phyloP scores from a whole-genome alignment of 2,329 filamentous ascomycete genomes.

The Aspergillus quadrilineatus region DNA sequence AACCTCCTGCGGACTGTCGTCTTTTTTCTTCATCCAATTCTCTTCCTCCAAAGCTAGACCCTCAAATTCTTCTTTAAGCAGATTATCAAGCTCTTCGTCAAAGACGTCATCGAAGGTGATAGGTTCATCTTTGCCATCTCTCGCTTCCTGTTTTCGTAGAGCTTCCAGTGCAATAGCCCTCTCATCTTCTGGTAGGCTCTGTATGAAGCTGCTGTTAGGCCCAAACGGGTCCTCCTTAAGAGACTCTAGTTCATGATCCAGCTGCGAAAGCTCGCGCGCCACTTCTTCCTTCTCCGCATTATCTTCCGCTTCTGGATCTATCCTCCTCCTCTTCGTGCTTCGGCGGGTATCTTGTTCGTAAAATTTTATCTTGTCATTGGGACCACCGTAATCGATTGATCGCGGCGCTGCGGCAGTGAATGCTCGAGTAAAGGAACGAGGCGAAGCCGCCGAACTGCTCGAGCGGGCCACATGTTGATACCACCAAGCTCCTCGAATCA shows the following conservation, averaged over 20 bases:
- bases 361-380: conserved; percentile 44
- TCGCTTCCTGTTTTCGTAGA: conserved; percentile 42
- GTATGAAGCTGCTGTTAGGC: conserved; percentile 46
- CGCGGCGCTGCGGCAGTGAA: conserved; percentile 34
- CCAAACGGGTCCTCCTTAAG: conserved; percentile 45
- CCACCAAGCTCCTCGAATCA: conserved; percentile 45
- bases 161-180: conserved; percentile 43
- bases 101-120: conserved; percentile 38
- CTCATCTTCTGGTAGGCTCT: conserved; percentile 42
- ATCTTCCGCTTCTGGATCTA: conserved; percentile 43
- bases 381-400: conserved; percentile 34
- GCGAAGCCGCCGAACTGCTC: conserved; percentile 30
- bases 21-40: conserved; percentile 30
- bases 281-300: conserved; percentile 38
- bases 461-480: conserved; percentile 42
- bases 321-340: conserved; percentile 36
- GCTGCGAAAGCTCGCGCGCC: conserved; percentile 37
- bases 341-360: conserved; percentile 43
- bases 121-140: conserved; percentile 31
- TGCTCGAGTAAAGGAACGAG: conserved; percentile 24
- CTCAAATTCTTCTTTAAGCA: conserved; percentile 40
- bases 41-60: conserved; percentile 38
- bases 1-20: conserved; percentile 18
- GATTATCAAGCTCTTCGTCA: conserved; percentile 43
- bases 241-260: conserved; percentile 42